Conservation (phyloP, 1,284 basidiomycete genomes). For the Ceratobasidium sp. region DNA sequence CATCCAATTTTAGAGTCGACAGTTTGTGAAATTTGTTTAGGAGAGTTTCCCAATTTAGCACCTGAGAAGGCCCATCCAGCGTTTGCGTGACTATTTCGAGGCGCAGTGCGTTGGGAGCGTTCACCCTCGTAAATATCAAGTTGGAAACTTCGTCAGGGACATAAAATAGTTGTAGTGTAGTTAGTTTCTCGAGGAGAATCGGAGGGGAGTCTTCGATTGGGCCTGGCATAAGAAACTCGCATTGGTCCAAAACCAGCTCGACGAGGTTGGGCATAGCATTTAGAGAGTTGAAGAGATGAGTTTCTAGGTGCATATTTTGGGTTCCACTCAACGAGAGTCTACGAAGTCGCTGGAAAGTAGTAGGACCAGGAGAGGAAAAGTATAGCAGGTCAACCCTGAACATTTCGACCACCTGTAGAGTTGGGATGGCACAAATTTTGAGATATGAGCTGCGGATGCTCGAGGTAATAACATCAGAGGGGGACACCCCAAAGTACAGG, state of each 20-base stretch:
- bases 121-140: slow-evolving; percentile 4
- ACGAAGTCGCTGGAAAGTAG: neutral
- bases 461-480: neutral
- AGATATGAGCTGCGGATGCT: neutral
- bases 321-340: slow-evolving; percentile 17
- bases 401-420: slow-evolving; percentile 17
- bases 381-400: slow-evolving; percentile 11
- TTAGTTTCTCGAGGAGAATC: slow-evolving; percentile 2
- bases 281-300: slow-evolving; percentile 20
- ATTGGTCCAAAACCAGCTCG: slow-evolving; percentile 23
- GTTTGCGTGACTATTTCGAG: slow-evolving; percentile 5
- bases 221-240: slow-evolving; percentile 7
- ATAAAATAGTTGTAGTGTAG: slow-evolving; percentile 1
- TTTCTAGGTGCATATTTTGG: slow-evolving; percentile 30
- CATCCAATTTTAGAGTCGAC: neutral
- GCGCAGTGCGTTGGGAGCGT: slow-evolving; percentile 13
- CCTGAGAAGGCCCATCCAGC: slow-evolving; percentile 4
- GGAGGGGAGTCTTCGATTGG: neutral
- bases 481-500: slow-evolving; percentile 30
- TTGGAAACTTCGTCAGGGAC: slow-evolving; percentile 37
- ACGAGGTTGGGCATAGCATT: slow-evolving; percentile 21
- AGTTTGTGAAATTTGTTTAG: neutral
- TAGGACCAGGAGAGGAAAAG: too few relatives aligned
- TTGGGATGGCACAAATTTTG: neutral
- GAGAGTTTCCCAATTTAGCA: slow-evolving; percentile 18